These are phyloP conservation scores for Dictyostelium purpureum DNA, from an alignment of 78 protist genomes.

Conservation along the genomic window DNA sequence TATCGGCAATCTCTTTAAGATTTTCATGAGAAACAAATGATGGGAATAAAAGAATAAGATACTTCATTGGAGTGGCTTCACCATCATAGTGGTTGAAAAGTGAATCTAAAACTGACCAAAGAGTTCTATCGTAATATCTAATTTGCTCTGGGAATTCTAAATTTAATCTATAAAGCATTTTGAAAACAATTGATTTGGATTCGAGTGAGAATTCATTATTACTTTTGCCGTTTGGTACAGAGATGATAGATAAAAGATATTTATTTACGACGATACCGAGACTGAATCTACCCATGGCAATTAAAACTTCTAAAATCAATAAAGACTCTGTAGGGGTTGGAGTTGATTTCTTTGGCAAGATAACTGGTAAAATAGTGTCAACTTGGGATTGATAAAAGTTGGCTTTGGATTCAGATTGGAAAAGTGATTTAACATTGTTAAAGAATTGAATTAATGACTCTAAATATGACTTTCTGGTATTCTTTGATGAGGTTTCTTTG, in stretches of 20 bases:
- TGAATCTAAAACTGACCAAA: conserved; percentile 25
- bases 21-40: conserved; percentile 30
- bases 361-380: neutral
- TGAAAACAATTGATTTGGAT: conserved; percentile 15
- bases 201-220: conserved; percentile 15
- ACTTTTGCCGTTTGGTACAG: neutral
- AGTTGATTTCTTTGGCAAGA: conserved; percentile 20
- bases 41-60: conserved; percentile 26
- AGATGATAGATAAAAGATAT: neutral
- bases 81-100: conserved; percentile 36
- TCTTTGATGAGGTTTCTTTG: neutral
- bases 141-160: conserved; percentile 26
- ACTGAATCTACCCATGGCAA: conserved; percentile 59
- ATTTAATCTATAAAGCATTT: conserved; percentile 9
- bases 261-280: neutral
- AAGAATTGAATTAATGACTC: conserved; percentile 28
- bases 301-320: conserved; percentile 11
- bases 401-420: conserved; percentile 19
- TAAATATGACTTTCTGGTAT: neutral
- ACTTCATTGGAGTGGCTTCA: conserved; percentile 19
- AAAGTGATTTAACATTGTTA: conserved; percentile 6
- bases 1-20: conserved; percentile 42
- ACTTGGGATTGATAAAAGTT: conserved; percentile 39
- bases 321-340: neutral
- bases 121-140: conserved; percentile 34